Evolutionary conservation across 495 filamentous ascomycete species (phyloP), one percentile per base, ranked within the genome.

Genomic region (Penicillium steckii): DNA sequence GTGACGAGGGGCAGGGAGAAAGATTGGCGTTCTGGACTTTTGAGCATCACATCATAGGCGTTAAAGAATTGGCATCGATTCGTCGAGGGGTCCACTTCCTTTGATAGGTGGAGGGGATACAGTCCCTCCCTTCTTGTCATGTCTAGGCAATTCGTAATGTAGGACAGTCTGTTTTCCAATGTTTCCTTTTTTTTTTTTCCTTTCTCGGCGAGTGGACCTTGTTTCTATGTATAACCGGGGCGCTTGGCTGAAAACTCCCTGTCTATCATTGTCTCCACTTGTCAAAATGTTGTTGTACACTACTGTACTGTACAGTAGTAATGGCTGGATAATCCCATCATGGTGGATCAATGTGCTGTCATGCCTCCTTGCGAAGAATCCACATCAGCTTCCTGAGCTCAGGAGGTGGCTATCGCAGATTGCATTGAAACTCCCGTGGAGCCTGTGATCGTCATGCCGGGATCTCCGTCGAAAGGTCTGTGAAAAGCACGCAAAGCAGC

Each of bases 181-280:
- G 27, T 18, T 33, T 15, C n/a, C 12, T 19, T 40, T 24, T 43
- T 18, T 33, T 15, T 19, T 30, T 13, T 15, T 24, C 24, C 18
- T 33, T 27, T 22, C 15, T 25, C 32, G 24, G 26, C 15, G 50
- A 40, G 48, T 47, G 50, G 53, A 44, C 48, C 49, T 41, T 33
- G 50, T 29, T 61, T 61, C 58, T 61, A 61, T 57, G 32, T 61
- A 52, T 56, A 55, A 55, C 21, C 50, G 46, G 27, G 46, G 29
- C 23, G 46, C 26, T 33, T 32, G 44, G 26, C 27, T 32, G 3
- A 6, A 5, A 13, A 22, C 29, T 48, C 21, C 37, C 40, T 24
- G 47, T 30, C 44, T 40, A 12, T 32, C 5, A 44, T 35, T 19
- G 17, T 42, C n/a, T 24, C 33, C 23, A 18, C 33, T 37, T 37